Base-by-base conservation (phyloP, 1,284 basidiomycete genomes). In the Ceratobasidium sp. region DNA sequence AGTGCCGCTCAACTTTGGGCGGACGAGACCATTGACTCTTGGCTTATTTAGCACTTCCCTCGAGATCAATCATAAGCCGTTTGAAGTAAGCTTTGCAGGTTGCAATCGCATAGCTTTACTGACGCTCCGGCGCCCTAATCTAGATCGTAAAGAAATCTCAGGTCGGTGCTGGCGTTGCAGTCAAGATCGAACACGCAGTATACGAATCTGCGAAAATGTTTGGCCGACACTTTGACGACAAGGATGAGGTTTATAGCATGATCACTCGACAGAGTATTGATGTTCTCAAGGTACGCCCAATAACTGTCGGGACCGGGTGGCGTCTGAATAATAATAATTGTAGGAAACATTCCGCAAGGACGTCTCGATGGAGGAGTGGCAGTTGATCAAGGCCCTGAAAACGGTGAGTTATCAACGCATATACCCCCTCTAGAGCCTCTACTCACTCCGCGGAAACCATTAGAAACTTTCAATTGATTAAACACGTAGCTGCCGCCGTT, bases 111-210 rank as follows among this genome's bases (percentile, higher is more conserved):
- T 45, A 53, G 13, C 58, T 56, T 31, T 43, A 22, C 35, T 27
- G 20, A 56, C 45, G 25, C 17, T 25, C 53, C 54, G 38, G 29
- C n/a, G n/a, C 35, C 71, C 31, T 15, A 8, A 31, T 71, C 78
- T 77, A 95, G 84, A 83, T 96, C 29, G 87, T 99, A 74, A 97
- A 96, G 82, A 94, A 93, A 80, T 85, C 88, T 17, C 94, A 98
- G 78, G 90, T 93, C 29, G 96, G 95, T 76, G 96, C 86, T 70
- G 96, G 96, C 79, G 96, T 98, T 20, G 97, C 97, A 0, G 93
- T 99, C 77, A 98, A 98, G 85, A 98, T 99, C 73, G 97, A 99
- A 79, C 92, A 97, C 77, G 95, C 95, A 0, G 90, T 95, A 3
- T 96, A 99, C 80, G 93, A 98, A 80, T 92, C 92, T 42, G 89